phyloP scores from a whole-genome alignment of 2,329 filamentous ascomycete genomes.

The Harringtonia lauricola region DNA sequence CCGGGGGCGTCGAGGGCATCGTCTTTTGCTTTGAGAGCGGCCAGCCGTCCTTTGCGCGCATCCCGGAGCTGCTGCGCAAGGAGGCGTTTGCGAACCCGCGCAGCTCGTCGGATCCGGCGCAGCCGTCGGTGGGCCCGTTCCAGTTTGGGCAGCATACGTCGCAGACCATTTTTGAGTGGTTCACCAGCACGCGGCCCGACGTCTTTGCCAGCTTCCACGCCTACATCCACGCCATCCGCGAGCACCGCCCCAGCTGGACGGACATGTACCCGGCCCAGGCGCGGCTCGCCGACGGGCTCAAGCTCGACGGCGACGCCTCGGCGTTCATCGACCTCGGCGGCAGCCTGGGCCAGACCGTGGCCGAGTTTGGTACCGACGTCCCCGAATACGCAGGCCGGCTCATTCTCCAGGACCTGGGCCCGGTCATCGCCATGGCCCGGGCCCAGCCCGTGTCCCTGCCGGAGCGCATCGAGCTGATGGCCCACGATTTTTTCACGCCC shows the following conservation, averaged over 20 bases:
- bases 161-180: conserved; percentile 2
- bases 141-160: neutral
- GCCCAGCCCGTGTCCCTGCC: neutral
- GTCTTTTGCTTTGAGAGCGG: conserved; percentile 1
- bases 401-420: neutral
- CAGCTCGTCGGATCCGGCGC: neutral
- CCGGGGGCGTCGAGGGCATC: neutral
- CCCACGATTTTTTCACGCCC: conserved; percentile 12
- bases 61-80: neutral
- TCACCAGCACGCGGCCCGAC: neutral
- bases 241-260: conserved; percentile 1
- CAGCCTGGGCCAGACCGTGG: conserved; percentile 1
- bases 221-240: conserved; percentile 2
- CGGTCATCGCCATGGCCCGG: conserved; percentile 1
- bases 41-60: conserved; percentile 1
- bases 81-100: neutral
- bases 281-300: neutral
- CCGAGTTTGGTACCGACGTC: conserved; percentile 1
- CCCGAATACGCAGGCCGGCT: neutral
- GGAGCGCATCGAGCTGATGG: neutral
- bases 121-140: neutral
- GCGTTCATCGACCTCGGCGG: conserved; percentile 1
- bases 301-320: neutral
- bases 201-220: neutral
- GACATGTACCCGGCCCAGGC: conserved; percentile 1